Evolutionary conservation across 108 stramenopile genomes (phyloP).

Genomic region (Skeletonema potamos): DNA sequence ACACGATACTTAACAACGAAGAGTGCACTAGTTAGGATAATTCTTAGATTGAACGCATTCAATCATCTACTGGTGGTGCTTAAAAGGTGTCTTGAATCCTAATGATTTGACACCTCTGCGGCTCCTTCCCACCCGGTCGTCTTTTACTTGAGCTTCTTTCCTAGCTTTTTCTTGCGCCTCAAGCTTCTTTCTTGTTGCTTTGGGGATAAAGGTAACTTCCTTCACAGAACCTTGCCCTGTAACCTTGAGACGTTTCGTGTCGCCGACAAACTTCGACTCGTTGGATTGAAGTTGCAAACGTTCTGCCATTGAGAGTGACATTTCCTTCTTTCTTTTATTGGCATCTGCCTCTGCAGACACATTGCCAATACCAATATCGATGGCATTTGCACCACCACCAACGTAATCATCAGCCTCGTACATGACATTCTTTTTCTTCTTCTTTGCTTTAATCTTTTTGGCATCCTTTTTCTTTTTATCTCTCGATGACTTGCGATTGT

Average conservation of each 20-base stretch:
- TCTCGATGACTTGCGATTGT: slow-evolving; percentile 38
- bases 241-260: slow-evolving; percentile 47
- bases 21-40: no score
- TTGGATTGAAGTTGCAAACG: slow-evolving; percentile 61
- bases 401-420: slow-evolving; percentile 69
- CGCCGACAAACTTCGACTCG: slow-evolving; percentile 38
- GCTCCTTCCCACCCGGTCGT: slow-evolving; percentile 30
- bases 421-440: slow-evolving; percentile 56
- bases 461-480: slow-evolving; percentile 25
- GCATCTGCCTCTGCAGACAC: slow-evolving; percentile 36
- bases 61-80: slow-evolving; percentile 33
- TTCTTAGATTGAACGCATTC: background rate
- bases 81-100: slow-evolving; percentile 59
- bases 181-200: slow-evolving; percentile 55
- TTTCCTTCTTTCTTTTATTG: slow-evolving; percentile 53
- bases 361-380: slow-evolving; percentile 64
- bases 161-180: slow-evolving; percentile 26
- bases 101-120: slow-evolving; percentile 67
- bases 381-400: slow-evolving; percentile 38
- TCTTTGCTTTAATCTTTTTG: slow-evolving; percentile 32
- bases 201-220: slow-evolving; percentile 77
- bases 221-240: slow-evolving; percentile 64
- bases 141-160: slow-evolving; percentile 11
- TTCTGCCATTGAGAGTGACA: slow-evolving; percentile 73
- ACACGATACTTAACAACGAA: no score